phyloP scores from a whole-genome alignment of 192 early-diverging fungal species.

The Physocladia obscura region DNA sequence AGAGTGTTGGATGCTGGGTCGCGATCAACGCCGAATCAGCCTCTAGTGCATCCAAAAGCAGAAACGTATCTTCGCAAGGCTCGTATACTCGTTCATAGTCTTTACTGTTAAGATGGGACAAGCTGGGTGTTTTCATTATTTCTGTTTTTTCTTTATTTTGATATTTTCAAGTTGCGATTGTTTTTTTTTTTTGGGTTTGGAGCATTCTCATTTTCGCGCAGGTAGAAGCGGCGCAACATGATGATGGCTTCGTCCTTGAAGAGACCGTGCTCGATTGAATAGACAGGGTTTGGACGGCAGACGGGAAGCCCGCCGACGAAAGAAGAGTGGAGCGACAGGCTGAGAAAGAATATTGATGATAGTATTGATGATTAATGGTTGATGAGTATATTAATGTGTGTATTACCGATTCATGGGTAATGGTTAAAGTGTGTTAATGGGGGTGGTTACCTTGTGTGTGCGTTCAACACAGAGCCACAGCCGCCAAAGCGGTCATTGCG shows the following conservation, averaged over 20 bases:
- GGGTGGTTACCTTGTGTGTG: constrained; percentile 68
- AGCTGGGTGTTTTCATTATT: constrained; percentile 71
- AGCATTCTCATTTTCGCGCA: constrained; percentile 85
- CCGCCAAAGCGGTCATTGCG: constrained; percentile 92
- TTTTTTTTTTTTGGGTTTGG: constrained; percentile 88
- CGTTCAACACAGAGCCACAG: constrained; percentile 83
- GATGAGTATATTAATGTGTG: no score
- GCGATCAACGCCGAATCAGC: constrained; percentile 43
- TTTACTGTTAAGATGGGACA: constrained; percentile 61
- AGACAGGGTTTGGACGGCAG: no score
- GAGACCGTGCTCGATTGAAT: constrained; percentile 68
- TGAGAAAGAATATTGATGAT: not conserved
- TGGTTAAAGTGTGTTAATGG: no score
- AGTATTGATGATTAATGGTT: no score
- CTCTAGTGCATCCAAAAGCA: constrained; percentile 91
- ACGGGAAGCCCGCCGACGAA: no score
- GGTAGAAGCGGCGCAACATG: constrained; percentile 86
- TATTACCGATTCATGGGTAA: no score
- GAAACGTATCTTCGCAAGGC: constrained; percentile 92
- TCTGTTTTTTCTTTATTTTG: constrained; percentile 16
- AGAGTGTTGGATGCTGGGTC: constrained; percentile 57
- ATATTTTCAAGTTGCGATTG: constrained; percentile 79
- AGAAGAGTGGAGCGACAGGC: not conserved
- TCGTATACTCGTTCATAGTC: constrained; percentile 77
- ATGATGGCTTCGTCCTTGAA: constrained; percentile 80